Base-by-base conservation (phyloP, 1,284 basidiomycete species). In the Caloboletus inedulis region DNA sequence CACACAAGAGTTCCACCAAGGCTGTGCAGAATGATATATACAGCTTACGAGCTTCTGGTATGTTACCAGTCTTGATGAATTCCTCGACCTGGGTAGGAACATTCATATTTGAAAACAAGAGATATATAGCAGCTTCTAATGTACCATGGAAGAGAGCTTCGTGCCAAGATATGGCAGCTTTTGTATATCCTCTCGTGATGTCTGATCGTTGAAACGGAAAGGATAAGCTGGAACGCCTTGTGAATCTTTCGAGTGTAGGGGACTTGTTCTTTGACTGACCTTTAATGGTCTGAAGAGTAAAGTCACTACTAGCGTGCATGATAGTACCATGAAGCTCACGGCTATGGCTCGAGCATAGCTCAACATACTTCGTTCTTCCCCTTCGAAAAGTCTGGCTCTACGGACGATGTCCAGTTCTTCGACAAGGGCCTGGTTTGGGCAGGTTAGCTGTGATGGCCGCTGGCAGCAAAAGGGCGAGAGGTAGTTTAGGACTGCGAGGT, bases 291-390 rank as follows among this genome's bases (percentile, higher is more conserved):
- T 86, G 40, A n/a, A 48, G 49, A 16, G 12, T 31, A 27, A 37
- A 16, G 39, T 57, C 40, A 52, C 21, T 21, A 33, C 44, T 6
- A 42, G 29, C 18, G 9, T n/a, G n/a, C 10, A 40, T 12, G 21
- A 16, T 16, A 41, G 27, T 14, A 39, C 36, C 41, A 39, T 23
- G 49, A 9, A 16, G 59, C 82, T 62, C 62, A 85, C 82, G n/a
- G 81, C 76, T 55, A 87, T 81, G 1, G 84, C 80, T 40, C 85
- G 75, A 42, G 80, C 75, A 58, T 90, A 90, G 57, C 80, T 83
- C 45, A 90, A 67, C 43, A 81, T 80, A 60, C 84, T 88, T 31
- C 80, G 71, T 10, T 75, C 74, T 51, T 86, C 78, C 6, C 84
- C 82, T 62, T 90, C 88, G 4, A 88, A 67, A 39, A 78, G 73